phyloP scores from a whole-genome alignment of 768 basidiomycete genomes.

The Sarcomyxa edulis region DNA sequence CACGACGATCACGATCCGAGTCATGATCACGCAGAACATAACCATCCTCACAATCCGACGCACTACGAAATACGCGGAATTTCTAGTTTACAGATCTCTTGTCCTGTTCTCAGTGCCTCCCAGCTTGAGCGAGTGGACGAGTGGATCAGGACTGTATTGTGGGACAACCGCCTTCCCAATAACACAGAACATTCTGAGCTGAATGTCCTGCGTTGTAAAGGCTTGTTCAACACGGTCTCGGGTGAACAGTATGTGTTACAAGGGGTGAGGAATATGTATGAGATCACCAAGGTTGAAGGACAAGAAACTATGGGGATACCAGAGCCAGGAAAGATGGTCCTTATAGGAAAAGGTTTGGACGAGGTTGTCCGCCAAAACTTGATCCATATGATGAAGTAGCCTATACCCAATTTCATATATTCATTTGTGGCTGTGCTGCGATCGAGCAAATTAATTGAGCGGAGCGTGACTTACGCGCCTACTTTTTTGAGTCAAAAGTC shows the following conservation, averaged over 20 bases:
- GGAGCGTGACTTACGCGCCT: too few species aligned
- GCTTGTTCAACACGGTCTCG: slow-evolving; percentile 52
- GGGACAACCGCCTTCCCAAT: slow-evolving; percentile 61
- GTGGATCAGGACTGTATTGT: slow-evolving; percentile 79
- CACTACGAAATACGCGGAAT: slow-evolving; percentile 82
- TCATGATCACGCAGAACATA: slow-evolving; percentile 25
- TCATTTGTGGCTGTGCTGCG: too few species aligned
- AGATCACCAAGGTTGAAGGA: slow-evolving; percentile 50
- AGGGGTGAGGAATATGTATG: slow-evolving; percentile 89
- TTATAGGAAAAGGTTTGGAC: slow-evolving; percentile 80
- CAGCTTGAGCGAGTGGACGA: slow-evolving; percentile 58
- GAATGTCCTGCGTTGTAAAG: slow-evolving; percentile 84
- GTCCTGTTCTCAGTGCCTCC: slow-evolving; percentile 49
- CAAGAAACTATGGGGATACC: slow-evolving; percentile 42
- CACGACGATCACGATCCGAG: slow-evolving; percentile 23
- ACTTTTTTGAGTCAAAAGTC: too few species aligned
- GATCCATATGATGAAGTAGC: too few species aligned
- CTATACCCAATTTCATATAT: too few species aligned
- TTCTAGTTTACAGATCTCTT: slow-evolving; percentile 67
- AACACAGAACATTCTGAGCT: slow-evolving; percentile 22
- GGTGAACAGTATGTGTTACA: slow-evolving; percentile 76
- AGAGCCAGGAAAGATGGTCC: slow-evolving; percentile 72
- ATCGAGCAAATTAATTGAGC: too few species aligned
- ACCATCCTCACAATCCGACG: slow-evolving; percentile 28
- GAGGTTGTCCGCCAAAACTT: slow-evolving; percentile 52